A percentile compares a stretch with the other conserved stretches of the same genome.
These are phyloP conservation scores for Prototheca cutis DNA, from an alignment of 163 green algal genomes.

Conservation along the genomic window DNA sequence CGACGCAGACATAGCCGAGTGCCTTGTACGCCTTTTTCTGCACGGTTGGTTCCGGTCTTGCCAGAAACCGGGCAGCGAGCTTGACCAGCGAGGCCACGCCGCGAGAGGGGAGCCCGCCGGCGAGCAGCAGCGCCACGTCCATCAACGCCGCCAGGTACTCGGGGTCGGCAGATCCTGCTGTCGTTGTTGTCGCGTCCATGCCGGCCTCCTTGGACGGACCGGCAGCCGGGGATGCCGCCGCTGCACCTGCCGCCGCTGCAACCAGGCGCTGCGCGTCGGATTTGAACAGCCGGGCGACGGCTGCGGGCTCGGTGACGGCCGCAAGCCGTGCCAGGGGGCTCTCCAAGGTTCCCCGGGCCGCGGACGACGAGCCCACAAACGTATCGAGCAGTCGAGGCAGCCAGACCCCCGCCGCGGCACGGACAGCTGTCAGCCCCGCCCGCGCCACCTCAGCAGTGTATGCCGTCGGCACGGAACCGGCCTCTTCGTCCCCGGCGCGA, in stretches of 20 bases:
- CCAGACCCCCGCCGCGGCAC: slow-evolving; percentile 47
- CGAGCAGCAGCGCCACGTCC: slow-evolving; percentile 66
- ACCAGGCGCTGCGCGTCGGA: slow-evolving; percentile 55
- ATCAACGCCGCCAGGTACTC: slow-evolving; percentile 59
- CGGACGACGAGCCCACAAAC: slow-evolving; percentile 37
- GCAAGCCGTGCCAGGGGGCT: slow-evolving; percentile 57
- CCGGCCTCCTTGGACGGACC: slow-evolving; percentile 5
- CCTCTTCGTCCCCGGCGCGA: too few relatives aligned
- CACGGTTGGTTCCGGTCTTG: slow-evolving; percentile 40
- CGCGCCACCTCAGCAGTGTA: slow-evolving; percentile 27
- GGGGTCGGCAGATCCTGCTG: slow-evolving; percentile 18
- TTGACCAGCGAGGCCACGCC: slow-evolving; percentile 58
- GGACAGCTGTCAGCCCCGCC: slow-evolving; percentile 40
- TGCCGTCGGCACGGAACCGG: slow-evolving; percentile 2
- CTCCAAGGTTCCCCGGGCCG: slow-evolving; percentile 34
- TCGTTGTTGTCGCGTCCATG: slow-evolving; percentile 20
- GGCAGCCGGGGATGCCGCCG: not conserved
- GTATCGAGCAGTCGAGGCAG: slow-evolving; percentile 61
- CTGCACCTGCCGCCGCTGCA: slow-evolving; percentile 25
- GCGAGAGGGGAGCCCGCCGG: slow-evolving; percentile 48
- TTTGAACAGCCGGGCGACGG: slow-evolving; percentile 52
- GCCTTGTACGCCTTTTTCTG: slow-evolving; percentile 93
- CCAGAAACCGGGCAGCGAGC: not conserved
- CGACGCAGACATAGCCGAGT: slow-evolving; percentile 57
- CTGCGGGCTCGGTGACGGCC: slow-evolving; percentile 30